Percentiles rank a stretch among this genome's conserved stretches.
Evolutionary conservation across 768 basidiomycete species (phyloP).

Genomic region (Saitozyma podzolica): DNA sequence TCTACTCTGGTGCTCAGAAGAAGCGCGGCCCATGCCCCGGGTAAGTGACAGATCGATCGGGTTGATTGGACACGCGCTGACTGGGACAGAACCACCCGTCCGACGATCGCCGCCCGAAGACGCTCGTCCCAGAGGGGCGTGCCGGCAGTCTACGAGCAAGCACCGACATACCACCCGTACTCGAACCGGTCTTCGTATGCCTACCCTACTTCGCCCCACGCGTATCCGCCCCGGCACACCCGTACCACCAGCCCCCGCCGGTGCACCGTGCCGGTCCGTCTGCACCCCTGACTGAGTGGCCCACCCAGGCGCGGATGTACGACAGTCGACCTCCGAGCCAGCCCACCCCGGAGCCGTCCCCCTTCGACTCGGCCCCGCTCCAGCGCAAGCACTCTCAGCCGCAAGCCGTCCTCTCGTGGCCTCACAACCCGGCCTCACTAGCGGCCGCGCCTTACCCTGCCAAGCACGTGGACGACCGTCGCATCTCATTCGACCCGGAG

Average conservation of each 20-base stretch:
- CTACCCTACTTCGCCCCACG: background rate
- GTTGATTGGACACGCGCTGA: background rate
- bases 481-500: background rate
- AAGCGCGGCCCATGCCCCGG: constrained; percentile 51
- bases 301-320: background rate
- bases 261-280: constrained; percentile 13
- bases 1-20: constrained; percentile 47
- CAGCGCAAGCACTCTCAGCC: background rate
- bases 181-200: background rate
- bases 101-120: background rate
- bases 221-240: background rate
- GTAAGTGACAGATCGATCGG: constrained; percentile 15
- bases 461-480: background rate
- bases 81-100: background rate
- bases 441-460: background rate
- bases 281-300: background rate
- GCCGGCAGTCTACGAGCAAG: background rate
- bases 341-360: constrained; percentile 1
- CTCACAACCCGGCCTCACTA: too few species aligned
- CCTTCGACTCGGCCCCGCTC: background rate
- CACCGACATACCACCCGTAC: background rate
- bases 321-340: background rate
- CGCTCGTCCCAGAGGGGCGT: background rate
- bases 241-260: constrained; percentile 7
- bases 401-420: background rate